Evolutionary conservation across 2,329 filamentous ascomycete species (phyloP).

Genomic region (Aspergillus neoniger): DNA sequence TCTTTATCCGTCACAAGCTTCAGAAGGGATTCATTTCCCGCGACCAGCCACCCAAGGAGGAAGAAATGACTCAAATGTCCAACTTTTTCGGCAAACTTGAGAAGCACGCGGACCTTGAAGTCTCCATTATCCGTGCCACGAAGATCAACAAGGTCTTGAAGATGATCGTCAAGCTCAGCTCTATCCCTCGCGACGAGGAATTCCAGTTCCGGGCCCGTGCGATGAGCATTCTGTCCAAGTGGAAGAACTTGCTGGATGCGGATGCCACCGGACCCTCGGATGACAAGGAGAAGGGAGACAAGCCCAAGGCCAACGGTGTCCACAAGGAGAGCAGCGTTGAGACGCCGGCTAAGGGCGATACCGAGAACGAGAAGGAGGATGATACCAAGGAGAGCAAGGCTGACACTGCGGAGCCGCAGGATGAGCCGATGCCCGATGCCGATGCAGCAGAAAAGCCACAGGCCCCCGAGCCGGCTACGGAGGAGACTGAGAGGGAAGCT

Average conservation of each 20-base stretch:
- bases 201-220: slow-evolving; percentile 87
- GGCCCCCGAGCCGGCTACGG: slow-evolving; percentile 20
- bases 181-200: slow-evolving; percentile 85
- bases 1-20: slow-evolving; percentile 90
- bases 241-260: slow-evolving; percentile 77
- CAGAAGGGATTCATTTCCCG: slow-evolving; percentile 90
- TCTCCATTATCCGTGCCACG: slow-evolving; percentile 81
- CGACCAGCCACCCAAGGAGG: slow-evolving; percentile 80
- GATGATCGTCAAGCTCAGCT: slow-evolving; percentile 82
- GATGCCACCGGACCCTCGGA: slow-evolving; percentile 51
- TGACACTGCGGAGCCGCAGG: slow-evolving; percentile 35
- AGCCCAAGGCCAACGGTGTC: slow-evolving; percentile 48
- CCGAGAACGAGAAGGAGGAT: slow-evolving; percentile 36
- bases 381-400: slow-evolving; percentile 37
- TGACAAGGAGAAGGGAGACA: slow-evolving; percentile 43
- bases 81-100: slow-evolving; percentile 70
- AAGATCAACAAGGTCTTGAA: slow-evolving; percentile 99
- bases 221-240: slow-evolving; percentile 76
- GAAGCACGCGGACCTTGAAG: slow-evolving; percentile 76
- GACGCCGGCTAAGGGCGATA: slow-evolving; percentile 34
- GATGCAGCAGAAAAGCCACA: slow-evolving; percentile 41
- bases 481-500: slow-evolving; percentile 27
- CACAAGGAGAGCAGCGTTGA: slow-evolving; percentile 40
- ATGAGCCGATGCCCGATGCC: slow-evolving; percentile 42
- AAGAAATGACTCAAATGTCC: slow-evolving; percentile 55